Conservation (phyloP, 257 asterid genomes). For the Ilex asprella region DNA sequence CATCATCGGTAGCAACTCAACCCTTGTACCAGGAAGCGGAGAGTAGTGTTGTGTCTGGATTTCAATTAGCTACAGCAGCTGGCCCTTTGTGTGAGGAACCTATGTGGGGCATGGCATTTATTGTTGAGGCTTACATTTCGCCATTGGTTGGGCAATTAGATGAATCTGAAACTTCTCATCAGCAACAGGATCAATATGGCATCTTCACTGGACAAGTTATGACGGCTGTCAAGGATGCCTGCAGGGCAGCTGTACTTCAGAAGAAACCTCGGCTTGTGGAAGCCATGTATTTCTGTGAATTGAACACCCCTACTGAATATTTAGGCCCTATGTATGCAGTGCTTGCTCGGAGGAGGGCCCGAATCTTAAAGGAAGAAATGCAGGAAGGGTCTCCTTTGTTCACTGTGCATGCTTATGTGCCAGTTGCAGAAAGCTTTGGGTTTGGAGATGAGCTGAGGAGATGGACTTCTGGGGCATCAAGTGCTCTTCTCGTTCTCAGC, state of each 20-base stretch:
- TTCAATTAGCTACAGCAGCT: constrained; percentile 83
- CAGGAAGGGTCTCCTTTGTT: constrained; percentile 87
- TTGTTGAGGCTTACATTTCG: constrained; percentile 50
- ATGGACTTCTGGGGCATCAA: constrained; percentile 81
- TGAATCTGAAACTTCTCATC: constrained; percentile 32
- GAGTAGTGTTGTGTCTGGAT: constrained; percentile 77
- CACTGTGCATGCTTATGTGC: constrained; percentile 81
- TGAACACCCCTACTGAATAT: constrained; percentile 78
- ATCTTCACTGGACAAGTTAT: constrained; percentile 81
- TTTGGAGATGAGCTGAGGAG: constrained; percentile 87
- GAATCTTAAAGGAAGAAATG: constrained; percentile 90
- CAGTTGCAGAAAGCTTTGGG: constrained; percentile 91
- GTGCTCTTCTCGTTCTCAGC: constrained; percentile 80
- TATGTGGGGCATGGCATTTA: constrained; percentile 87
- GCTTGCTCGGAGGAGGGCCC: constrained; percentile 73
- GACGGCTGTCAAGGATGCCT: constrained; percentile 84
- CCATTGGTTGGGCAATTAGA: constrained; percentile 32
- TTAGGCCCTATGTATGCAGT: constrained; percentile 88
- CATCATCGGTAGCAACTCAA: constrained; percentile 28
- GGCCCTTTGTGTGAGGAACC: constrained; percentile 98
- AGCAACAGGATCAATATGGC: constrained; percentile 64
- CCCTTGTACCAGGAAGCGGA: constrained; percentile 50
- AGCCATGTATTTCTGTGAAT: constrained; percentile 74
- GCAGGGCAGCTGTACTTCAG: constrained; percentile 77
- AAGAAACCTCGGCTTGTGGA: constrained; percentile 77